phyloP scores from a whole-genome alignment of 2,329 filamentous ascomycete genomes.

The Raffaelea albimanens region DNA sequence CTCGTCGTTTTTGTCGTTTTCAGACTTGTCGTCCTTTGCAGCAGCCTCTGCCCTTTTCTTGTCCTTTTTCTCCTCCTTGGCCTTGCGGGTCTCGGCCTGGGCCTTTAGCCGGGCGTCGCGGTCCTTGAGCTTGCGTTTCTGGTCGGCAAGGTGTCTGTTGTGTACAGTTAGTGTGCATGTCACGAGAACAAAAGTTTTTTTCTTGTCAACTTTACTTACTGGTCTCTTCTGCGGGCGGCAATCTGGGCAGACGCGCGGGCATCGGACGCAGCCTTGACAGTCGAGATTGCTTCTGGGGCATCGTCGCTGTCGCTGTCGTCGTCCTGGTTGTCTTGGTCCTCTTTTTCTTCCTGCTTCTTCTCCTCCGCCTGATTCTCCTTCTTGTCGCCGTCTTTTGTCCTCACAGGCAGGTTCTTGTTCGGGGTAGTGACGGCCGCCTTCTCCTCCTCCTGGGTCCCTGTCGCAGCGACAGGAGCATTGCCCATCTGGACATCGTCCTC shows the following conservation, averaged over 20 bases:
- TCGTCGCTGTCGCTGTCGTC: constrained; percentile 41
- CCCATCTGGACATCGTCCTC: neutral
- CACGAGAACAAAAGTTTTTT: too few relatives aligned
- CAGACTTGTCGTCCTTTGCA: constrained; percentile 11
- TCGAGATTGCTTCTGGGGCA: constrained; percentile 50
- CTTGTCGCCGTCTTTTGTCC: constrained; percentile 3
- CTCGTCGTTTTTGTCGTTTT: constrained; percentile 14
- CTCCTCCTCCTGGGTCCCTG: neutral
- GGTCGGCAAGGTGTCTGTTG: constrained; percentile 36
- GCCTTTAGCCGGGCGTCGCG: constrained; percentile 44
- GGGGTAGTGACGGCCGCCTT: neutral
- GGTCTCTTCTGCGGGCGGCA: constrained; percentile 38
- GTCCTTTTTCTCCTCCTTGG: constrained; percentile 14
- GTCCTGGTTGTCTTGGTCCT: constrained; percentile 21
- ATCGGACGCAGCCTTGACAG: constrained; percentile 35
- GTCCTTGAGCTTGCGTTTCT: constrained; percentile 47
- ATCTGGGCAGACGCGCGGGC: constrained; percentile 35
- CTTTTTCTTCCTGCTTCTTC: constrained; percentile 7
- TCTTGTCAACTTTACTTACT: constrained; percentile 27
- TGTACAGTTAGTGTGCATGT: too few relatives aligned
- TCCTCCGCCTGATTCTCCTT: constrained; percentile 10
- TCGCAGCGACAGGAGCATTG: neutral
- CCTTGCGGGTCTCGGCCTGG: constrained; percentile 42
- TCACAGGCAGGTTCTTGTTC: constrained; percentile 12
- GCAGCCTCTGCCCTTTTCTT: constrained; percentile 6